Percentiles rank a stretch among this genome's conserved stretches.
phyloP scores from a whole-genome alignment of 1,139 yeast genomes.

The Suhomyces coccinellae region DNA sequence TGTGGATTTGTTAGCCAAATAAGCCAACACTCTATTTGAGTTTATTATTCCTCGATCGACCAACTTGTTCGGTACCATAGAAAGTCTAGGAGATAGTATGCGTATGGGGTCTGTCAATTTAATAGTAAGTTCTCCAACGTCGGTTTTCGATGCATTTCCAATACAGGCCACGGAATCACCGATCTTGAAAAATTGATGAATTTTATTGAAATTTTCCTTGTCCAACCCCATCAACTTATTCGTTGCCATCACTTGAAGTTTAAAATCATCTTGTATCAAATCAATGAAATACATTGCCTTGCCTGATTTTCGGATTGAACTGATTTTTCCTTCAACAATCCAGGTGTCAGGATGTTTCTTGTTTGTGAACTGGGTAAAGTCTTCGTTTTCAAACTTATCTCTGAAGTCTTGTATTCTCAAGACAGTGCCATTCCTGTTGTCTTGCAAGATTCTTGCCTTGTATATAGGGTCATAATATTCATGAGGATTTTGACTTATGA shows the following conservation, averaged over 20 bases:
- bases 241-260: constrained; percentile 63
- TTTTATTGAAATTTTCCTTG: constrained; percentile 44
- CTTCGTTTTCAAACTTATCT: constrained; percentile 17
- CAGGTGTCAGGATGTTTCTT: constrained; percentile 15
- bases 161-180: constrained; percentile 70
- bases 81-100: constrained; percentile 68
- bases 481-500: constrained; percentile 8
- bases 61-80: constrained; percentile 60
- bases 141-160: constrained; percentile 76
- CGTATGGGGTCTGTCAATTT: constrained; percentile 51
- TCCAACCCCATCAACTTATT: constrained; percentile 46
- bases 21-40: constrained; percentile 71
- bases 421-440: constrained; percentile 2
- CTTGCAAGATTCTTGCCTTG: constrained; percentile 11
- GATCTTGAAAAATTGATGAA: constrained; percentile 51
- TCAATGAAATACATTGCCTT: constrained; percentile 70
- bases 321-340: constrained; percentile 56
- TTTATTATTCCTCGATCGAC: constrained; percentile 58
- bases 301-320: constrained; percentile 59
- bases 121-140: constrained; percentile 76
- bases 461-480: constrained; percentile 23
- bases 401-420: constrained; percentile 24
- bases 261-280: constrained; percentile 54
- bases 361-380: constrained; percentile 20
- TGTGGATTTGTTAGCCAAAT: constrained; percentile 57